phyloP scores from a whole-genome alignment of 1,139 yeast species.

The Saccharomyces hybrid region DNA sequence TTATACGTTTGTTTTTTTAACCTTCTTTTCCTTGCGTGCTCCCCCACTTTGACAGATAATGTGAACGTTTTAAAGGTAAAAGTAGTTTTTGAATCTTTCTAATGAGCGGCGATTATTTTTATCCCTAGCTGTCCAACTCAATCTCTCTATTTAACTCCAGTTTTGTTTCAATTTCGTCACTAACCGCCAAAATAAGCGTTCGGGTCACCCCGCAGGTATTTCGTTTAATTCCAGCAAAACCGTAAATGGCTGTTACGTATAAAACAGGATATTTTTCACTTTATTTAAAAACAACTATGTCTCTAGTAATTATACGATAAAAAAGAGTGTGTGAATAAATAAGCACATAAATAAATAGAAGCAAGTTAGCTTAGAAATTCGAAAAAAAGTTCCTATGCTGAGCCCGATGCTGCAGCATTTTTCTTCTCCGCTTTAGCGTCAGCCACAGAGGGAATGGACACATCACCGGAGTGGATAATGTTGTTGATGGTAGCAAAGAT shows the following conservation, averaged over 20 bases:
- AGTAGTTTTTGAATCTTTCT: too few species aligned
- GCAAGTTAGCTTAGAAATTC: not conserved
- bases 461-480: conserved; percentile 30
- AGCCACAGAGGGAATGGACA: conserved; percentile 18
- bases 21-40: too few species aligned
- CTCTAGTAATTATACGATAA: not conserved
- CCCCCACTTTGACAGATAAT: too few species aligned
- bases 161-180: not conserved
- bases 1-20: not conserved
- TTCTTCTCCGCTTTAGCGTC: conserved; percentile 5
- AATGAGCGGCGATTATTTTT: not conserved
- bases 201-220: not conserved
- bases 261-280: not conserved
- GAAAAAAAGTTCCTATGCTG: not conserved
- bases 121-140: not conserved
- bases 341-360: not conserved
- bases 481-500: conserved; percentile 64
- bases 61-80: too few species aligned
- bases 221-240: not conserved
- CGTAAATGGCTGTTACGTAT: too few species aligned
- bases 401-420: conserved; percentile 6
- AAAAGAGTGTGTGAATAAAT: not conserved
- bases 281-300: not conserved
- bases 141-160: not conserved
- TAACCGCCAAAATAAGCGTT: not conserved